Conservation (phyloP, 768 basidiomycete genomes). For the Piloderma croceum region DNA sequence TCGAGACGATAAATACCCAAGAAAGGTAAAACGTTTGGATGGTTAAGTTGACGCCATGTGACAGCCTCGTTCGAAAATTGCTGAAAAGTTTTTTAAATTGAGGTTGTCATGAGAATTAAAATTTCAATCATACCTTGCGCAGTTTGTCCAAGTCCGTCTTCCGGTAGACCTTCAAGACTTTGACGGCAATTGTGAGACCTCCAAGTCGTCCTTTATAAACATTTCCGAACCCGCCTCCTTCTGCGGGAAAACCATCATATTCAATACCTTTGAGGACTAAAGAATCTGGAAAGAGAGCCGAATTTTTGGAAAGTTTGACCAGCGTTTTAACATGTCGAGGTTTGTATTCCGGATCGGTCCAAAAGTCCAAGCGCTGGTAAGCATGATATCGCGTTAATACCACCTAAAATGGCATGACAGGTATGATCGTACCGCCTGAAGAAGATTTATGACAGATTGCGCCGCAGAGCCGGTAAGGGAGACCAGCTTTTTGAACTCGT, state of each 20-base stretch:
- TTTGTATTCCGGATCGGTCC: no score
- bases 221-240: constrained; percentile 9
- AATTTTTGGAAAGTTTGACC: constrained; percentile 19
- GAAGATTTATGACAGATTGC: no score
- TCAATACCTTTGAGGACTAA: constrained; percentile 12
- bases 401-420: no score
- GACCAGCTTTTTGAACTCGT: no score
- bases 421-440: no score
- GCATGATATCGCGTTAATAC: no score
- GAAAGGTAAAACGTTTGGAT: constrained; percentile 32
- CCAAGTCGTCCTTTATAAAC: constrained; percentile 4
- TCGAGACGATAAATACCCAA: constrained; percentile 24
- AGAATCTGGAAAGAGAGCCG: constrained; percentile 24
- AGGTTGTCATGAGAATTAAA: no score
- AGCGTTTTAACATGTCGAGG: no score
- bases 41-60: constrained; percentile 29
- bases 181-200: constrained; percentile 7
- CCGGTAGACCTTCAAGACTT: constrained; percentile 5
- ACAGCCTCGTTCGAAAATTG: constrained; percentile 28
- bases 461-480: no score
- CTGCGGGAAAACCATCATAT: neutral
- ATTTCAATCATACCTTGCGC: constrained; percentile 11
- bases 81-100: no score
- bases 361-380: no score
- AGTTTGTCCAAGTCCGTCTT: constrained; percentile 3